Base-by-base conservation (phyloP, 2,329 filamentous ascomycete species). In the Colletotrichum sp. region DNA sequence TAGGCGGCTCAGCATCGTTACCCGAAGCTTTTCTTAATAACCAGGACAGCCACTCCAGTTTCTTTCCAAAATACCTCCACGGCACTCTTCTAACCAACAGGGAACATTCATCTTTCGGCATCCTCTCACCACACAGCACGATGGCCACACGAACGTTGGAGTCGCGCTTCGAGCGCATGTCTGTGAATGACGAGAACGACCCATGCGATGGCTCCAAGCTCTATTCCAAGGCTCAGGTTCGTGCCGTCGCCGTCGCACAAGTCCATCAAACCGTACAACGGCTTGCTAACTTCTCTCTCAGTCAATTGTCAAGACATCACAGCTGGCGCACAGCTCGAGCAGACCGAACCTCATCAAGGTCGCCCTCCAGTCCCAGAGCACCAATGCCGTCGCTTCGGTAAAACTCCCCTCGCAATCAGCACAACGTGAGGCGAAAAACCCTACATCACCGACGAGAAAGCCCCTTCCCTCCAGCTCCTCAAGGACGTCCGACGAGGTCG, bases 181-280 rank as follows among this genome's bases (percentile, higher is more conserved):
- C 95, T 24, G 95, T 98, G 78, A 94, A 95, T 80, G 96, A 98
- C 82, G 96, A 98, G 86, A 98, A 96, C 82, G 93, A 95, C 75
- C 86, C 88, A 36, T 87, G 87, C 71, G 89, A 91, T 78, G 88
- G 86, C 77, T 86, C 86, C 72, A 89, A 89, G 78, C 78, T 83
- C 30, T 93, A 94, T 83, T 89, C 92, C 79, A 98, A 98, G 86
- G 85, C 92, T 77, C 98, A 98, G 92, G 96, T 96, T 88, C 73
- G 83, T 78, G 34, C 24, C 34, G 26, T 63, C 62, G 57, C 34
- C 39, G 32, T 24, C 12, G 12, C 13, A 16, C n/a, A 13, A 8
- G 6, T 15, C 34, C 28, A 28, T 49, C 21, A 21, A 52, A 8
- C 44, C 18, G 36, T 16, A 80, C 78, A 81, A 78, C 39, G 71